Percentiles rank a stretch among this genome's conserved stretches.
Evolutionary conservation across 208 protist genomes (phyloP).

Genomic region (Leptomonas pyrrhocoris): DNA sequence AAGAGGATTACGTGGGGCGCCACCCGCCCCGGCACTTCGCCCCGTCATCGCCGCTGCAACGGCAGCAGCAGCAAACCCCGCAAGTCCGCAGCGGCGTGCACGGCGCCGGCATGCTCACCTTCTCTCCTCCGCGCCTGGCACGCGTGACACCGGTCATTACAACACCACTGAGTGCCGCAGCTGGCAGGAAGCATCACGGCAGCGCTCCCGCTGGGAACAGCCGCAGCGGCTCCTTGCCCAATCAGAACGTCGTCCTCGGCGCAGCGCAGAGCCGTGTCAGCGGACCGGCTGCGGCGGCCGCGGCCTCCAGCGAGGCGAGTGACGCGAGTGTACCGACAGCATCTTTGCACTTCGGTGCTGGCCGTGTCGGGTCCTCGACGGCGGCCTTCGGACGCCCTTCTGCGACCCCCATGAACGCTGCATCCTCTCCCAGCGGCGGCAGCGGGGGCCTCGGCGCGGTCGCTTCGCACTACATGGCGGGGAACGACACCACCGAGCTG

Average conservation of each 20-base stretch:
- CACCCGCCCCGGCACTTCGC: neutral
- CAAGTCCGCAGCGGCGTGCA: neutral
- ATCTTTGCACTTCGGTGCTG: neutral
- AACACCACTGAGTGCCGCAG: neutral
- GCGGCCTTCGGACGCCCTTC: neutral
- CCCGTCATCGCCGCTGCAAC: neutral
- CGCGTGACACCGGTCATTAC: constrained; percentile 6
- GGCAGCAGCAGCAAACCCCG: neutral
- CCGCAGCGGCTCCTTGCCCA: constrained; percentile 15
- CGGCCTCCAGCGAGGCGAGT: constrained; percentile 5
- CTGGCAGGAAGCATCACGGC: neutral
- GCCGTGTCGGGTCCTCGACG: neutral
- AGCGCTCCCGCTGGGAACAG: constrained; percentile 1
- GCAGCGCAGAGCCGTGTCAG: neutral
- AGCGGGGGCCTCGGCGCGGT: constrained; percentile 7
- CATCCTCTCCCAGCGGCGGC: neutral
- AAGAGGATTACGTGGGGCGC: neutral
- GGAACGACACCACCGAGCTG: neutral
- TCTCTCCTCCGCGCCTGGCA: neutral
- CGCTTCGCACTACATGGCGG: neutral
- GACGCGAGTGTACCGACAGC: neutral
- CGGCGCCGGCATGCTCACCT: neutral
- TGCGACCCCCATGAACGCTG: neutral
- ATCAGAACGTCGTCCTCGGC: constrained; percentile 1
- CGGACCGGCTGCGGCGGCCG: neutral